phyloP scores from a whole-genome alignment of 106 monocot species.

The Cymbidium sinense region DNA sequence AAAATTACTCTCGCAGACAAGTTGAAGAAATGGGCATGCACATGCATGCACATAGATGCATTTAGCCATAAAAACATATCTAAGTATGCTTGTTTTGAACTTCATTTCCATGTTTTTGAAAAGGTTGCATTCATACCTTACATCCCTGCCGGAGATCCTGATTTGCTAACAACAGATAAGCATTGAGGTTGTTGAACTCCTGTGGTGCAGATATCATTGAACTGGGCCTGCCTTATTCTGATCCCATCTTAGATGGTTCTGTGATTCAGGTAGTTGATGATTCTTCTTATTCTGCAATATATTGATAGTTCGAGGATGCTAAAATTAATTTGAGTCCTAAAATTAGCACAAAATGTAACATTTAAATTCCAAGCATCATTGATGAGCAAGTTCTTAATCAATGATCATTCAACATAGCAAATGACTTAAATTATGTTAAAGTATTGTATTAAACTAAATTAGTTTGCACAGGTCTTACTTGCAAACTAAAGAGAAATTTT shows the following conservation, averaged over 20 bases:
- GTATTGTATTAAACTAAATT: not conserved
- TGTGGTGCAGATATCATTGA: slow-evolving; percentile 60
- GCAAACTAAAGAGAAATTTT: too few relatives aligned
- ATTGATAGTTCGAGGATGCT: not conserved
- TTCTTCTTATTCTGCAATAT: not conserved
- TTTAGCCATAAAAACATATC: too few relatives aligned
- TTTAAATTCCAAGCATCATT: not conserved
- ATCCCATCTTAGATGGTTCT: slow-evolving; percentile 82
- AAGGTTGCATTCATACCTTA: slow-evolving; percentile 89
- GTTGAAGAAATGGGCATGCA: too few relatives aligned
- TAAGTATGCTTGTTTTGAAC: too few relatives aligned
- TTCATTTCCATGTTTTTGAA: too few relatives aligned
- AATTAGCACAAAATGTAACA: not conserved
- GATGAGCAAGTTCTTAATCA: not conserved
- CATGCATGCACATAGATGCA: too few relatives aligned
- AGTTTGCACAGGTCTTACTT: not conserved
- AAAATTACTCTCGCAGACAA: too few relatives aligned
- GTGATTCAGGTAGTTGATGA: slow-evolving; percentile 63
- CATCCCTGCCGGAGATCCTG: slow-evolving; percentile 85
- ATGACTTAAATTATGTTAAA: not conserved
- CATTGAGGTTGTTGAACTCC: slow-evolving; percentile 64
- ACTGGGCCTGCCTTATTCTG: slow-evolving; percentile 78
- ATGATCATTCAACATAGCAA: not conserved
- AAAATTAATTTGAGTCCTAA: too few relatives aligned
- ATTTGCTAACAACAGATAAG: slow-evolving; percentile 55